Evolutionary conservation across 164 flowering plant species (phyloP).

Genomic region (Sedum album): DNA sequence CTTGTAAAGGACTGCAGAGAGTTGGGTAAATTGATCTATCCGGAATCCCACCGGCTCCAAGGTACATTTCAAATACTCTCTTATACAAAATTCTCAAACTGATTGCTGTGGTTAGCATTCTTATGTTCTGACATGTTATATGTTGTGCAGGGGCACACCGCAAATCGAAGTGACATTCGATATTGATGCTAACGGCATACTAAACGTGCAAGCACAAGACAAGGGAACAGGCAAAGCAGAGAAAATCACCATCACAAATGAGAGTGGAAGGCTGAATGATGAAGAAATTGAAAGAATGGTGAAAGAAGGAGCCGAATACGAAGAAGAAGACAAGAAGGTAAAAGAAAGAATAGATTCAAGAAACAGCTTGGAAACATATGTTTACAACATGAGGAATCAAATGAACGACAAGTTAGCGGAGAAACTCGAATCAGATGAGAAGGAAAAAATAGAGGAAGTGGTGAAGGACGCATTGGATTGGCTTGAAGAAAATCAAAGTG

Average conservation of each 20-base stretch:
- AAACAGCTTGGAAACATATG: slow-evolving; percentile 12
- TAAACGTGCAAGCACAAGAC: slow-evolving; percentile 22
- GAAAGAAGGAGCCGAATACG: slow-evolving; percentile 11
- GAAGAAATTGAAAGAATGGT: slow-evolving; percentile 15
- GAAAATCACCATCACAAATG: slow-evolving; percentile 15
- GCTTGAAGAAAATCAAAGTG: slow-evolving; percentile 13
- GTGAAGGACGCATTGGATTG: slow-evolving; percentile 13
- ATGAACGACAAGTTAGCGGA: slow-evolving; percentile 13
- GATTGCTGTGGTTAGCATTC: neutral
- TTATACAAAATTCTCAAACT: neutral
- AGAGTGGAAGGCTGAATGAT: slow-evolving; percentile 11
- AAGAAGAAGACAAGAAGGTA: slow-evolving; percentile 13
- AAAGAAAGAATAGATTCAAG: slow-evolving; percentile 15
- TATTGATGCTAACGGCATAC: slow-evolving; percentile 22
- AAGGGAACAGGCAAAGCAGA: slow-evolving; percentile 17
- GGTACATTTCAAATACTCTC: slow-evolving; percentile 6
- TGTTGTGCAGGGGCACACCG: slow-evolving; percentile 19
- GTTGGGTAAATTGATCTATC: slow-evolving; percentile 23
- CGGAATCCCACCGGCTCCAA: slow-evolving; percentile 26
- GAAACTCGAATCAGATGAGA: slow-evolving; percentile 15
- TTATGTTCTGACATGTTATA: too few species aligned
- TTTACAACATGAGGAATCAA: slow-evolving; percentile 14
- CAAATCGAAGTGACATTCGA: slow-evolving; percentile 26
- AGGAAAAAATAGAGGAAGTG: slow-evolving; percentile 12
- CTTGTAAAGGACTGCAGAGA: slow-evolving; percentile 11